A percentile compares a stretch with the other conserved stretches of the same genome.
Conservation (phyloP, 2,329 filamentous ascomycete species). For the Plenodomus biglobosus region DNA sequence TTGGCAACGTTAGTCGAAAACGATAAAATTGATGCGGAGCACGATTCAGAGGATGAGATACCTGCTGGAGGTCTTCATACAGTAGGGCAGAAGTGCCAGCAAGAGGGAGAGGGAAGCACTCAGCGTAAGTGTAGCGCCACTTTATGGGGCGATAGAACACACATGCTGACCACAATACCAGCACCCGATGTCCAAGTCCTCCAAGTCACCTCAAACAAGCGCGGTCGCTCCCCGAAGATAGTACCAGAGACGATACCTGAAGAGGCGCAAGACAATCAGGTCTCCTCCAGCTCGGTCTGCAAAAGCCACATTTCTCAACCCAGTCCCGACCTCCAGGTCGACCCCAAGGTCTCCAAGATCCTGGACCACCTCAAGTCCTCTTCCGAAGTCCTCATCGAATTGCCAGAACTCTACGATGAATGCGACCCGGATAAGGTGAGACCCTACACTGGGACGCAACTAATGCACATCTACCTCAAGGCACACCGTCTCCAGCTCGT, state of each 20-base stretch:
- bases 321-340: background rate
- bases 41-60: background rate
- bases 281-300: too few relatives aligned
- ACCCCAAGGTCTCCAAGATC: background rate
- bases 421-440: background rate
- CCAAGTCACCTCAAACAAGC: background rate
- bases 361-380: constrained; percentile 1
- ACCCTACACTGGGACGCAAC: constrained; percentile 21
- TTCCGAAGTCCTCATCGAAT: background rate
- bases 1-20: background rate
- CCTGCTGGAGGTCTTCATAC: background rate
- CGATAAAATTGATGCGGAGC: background rate
- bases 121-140: background rate
- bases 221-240: background rate
- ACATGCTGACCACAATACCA: background rate
- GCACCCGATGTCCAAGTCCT: background rate
- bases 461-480: constrained; percentile 32
- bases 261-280: too few relatives aligned
- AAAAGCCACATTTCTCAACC: background rate
- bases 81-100: background rate
- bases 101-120: background rate
- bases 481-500: constrained; percentile 16
- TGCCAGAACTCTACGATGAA: background rate
- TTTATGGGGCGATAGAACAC: background rate
- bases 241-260: too few relatives aligned